Conservation (phyloP, 1,284 basidiomycete species). For the Volvariella volvacea region DNA sequence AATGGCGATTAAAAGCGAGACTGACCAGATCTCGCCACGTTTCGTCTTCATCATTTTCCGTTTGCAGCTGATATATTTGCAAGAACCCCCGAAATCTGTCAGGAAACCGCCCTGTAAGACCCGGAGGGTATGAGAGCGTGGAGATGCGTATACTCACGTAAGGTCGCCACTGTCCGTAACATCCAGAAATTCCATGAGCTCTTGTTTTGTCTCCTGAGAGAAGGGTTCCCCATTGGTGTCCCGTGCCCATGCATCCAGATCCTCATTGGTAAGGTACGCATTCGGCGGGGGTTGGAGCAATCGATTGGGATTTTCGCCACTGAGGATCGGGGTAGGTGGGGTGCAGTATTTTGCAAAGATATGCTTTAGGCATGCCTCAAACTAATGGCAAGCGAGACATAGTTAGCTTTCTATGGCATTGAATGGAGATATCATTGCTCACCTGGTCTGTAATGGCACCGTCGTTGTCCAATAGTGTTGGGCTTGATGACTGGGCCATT, state of each 20-base stretch:
- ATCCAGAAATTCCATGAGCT: conserved; percentile 68
- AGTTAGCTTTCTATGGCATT: conserved; percentile 1
- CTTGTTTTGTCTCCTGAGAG: conserved; percentile 67
- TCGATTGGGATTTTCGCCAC: conserved; percentile 4
- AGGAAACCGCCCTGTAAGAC: not conserved
- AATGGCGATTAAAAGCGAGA: conserved; percentile 5
- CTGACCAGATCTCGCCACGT: conserved; percentile 74
- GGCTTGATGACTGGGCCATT: not conserved
- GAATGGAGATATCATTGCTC: conserved; percentile 9
- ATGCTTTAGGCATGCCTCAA: conserved; percentile 58
- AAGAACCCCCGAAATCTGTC: conserved; percentile 68
- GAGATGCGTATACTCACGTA: conserved; percentile 44
- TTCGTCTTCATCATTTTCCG: conserved; percentile 75
- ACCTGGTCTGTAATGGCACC: conserved; percentile 61
- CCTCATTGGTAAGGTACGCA: conserved; percentile 50
- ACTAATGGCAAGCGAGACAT: conserved; percentile 24
- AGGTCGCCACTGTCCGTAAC: conserved; percentile 64
- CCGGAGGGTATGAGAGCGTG: not conserved
- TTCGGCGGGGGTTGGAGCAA: conserved; percentile 44
- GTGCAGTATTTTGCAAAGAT: conserved; percentile 72
- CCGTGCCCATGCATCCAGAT: conserved; percentile 64
- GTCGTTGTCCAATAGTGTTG: conserved; percentile 51
- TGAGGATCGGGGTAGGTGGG: conserved; percentile 28
- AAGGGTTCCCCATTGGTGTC: conserved; percentile 75
- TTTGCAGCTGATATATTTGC: conserved; percentile 75